phyloP scores from a whole-genome alignment of 768 basidiomycete species.

The Galerina sulciceps region DNA sequence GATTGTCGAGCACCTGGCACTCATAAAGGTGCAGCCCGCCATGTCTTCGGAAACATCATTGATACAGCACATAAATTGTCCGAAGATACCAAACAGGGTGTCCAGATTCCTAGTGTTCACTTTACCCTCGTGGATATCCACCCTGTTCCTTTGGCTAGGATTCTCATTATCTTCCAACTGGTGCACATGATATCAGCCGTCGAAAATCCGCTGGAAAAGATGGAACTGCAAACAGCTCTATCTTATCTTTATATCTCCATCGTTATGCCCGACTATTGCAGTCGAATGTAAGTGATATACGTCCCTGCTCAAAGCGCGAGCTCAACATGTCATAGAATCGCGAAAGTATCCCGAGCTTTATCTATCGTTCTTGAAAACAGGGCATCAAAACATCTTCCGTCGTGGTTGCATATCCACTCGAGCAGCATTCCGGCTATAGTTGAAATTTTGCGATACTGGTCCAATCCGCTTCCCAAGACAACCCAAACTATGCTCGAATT shows the following conservation, averaged over 20 bases:
- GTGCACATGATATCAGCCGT: background rate
- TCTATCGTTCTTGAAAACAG: background rate
- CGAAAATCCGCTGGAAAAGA: background rate
- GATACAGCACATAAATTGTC: background rate
- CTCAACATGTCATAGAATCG: background rate
- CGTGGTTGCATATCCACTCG: slow-evolving; percentile 4
- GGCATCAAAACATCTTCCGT: background rate
- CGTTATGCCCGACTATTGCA: slow-evolving; percentile 20
- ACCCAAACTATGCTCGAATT: slow-evolving; percentile 6
- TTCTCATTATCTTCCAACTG: background rate
- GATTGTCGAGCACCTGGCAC: background rate
- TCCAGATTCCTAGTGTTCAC: background rate
- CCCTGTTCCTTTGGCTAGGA: background rate
- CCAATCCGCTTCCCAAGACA: slow-evolving; percentile 13
- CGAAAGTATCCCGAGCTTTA: background rate
- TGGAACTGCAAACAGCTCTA: slow-evolving; percentile 5
- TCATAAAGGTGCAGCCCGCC: background rate
- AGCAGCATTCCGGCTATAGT: slow-evolving; percentile 4
- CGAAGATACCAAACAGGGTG: background rate
- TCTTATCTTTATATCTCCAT: slow-evolving; percentile 15
- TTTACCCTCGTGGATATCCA: slow-evolving; percentile 2
- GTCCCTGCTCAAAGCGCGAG: background rate
- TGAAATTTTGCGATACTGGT: slow-evolving; percentile 17
- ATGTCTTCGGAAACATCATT: slow-evolving; percentile 1
- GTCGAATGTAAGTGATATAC: slow-evolving; percentile 9